Evolutionary conservation across 495 filamentous ascomycete species (phyloP), one percentile per base, ranked within the genome.

Genomic region (Aspergillus leporis): DNA sequence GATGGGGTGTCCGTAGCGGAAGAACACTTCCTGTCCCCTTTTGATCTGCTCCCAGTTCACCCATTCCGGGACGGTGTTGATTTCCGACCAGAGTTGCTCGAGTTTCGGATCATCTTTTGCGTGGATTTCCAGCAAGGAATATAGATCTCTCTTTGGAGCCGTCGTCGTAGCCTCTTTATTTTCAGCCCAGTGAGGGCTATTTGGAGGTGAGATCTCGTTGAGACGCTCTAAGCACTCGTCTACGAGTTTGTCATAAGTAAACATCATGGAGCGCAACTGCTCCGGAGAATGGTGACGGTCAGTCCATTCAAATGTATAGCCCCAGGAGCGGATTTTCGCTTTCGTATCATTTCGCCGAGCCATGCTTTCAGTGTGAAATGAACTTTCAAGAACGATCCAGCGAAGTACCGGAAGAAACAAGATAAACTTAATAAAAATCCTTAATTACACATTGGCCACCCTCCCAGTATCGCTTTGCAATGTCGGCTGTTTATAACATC

Each of bases 41-140:
- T 81, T 73, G 61, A 96, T 88, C 66, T 92, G 89, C 10, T 81
- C 78, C 90, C 89, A 94, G 69, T 92, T 85, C 1, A 95, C 91
- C 90, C 90, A 95, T 14, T 79, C 72, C 0, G 90, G 91, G 19
- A 92, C 70, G 1, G 82, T 86, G 62, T 85, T 87, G 51, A 90
- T 75, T 65, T 93, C 79, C 0, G 60, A 67, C 90, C 90, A 92
- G 6, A 95, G 67, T 32, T 79, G 64, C 9, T 72, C 62, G 31
- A 92, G 75, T 52, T 80, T 82, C 7, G 80, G 74, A 66, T 92
- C 82, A 7, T 77, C 70, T 10, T 72, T 61, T 7, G 77, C 77
- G 70, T 92, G 78, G 12, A 86, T 76, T 53, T 75, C 71, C 18
- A 93, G 72, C 18, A 91, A 66, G 1, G 66, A 72, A 67, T 88